phyloP scores from a whole-genome alignment of 345 rosid species.

The Litchi chinensis region DNA sequence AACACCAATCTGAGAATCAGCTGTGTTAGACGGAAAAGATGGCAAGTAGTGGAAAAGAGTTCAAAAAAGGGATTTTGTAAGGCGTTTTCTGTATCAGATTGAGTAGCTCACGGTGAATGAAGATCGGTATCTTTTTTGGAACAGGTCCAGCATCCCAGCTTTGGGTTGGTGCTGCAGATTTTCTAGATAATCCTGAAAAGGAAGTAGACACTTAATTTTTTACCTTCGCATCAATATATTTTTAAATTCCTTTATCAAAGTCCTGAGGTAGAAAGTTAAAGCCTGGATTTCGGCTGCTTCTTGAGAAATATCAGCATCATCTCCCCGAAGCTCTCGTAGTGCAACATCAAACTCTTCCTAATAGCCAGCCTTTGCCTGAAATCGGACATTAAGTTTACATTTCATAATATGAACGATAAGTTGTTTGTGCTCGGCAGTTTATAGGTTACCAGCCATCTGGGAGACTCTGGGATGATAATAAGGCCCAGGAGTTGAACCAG shows the following conservation, averaged over 20 bases:
- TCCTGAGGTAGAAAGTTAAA: not conserved
- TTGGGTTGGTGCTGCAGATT: slow-evolving; percentile 5
- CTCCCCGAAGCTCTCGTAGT: slow-evolving; percentile 3
- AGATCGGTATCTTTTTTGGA: not conserved
- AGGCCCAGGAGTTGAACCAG: slow-evolving; percentile 65
- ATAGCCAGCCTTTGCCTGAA: slow-evolving; percentile 70
- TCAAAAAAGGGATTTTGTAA: not conserved
- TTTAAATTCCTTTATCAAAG: not conserved
- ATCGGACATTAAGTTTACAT: not conserved
- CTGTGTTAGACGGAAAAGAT: not conserved
- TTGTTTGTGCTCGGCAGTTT: not conserved
- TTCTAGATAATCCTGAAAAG: not conserved
- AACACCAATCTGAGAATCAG: not conserved
- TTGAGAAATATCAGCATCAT: not conserved
- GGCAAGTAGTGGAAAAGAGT: not conserved
- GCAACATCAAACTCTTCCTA: slow-evolving; percentile 3
- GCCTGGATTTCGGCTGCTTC: slow-evolving; percentile 8
- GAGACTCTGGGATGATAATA: slow-evolving; percentile 77
- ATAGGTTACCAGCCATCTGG: slow-evolving; percentile 78
- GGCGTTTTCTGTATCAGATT: not conserved
- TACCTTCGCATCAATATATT: not conserved
- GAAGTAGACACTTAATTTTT: not conserved
- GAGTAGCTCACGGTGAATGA: slow-evolving; percentile 2
- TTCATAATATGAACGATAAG: not conserved
- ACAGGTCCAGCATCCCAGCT: not conserved